These are phyloP conservation scores for Dittrichia graveolens DNA, from an alignment of 129 eudicot genomes.

Conservation along the genomic window DNA sequence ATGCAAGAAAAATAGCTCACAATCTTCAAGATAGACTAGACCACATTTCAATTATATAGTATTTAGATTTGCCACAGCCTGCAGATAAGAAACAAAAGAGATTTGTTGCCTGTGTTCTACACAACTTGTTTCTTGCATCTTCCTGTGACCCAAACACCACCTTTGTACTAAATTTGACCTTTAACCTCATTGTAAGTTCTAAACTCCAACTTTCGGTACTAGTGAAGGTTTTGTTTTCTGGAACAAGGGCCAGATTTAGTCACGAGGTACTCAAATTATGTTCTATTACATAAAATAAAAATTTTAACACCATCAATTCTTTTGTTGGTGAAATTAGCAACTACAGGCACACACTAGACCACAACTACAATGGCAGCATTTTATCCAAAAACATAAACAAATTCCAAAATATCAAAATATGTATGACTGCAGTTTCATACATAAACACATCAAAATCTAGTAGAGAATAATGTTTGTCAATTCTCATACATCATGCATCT, in stretches of 20 bases:
- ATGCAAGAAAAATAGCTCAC: neutral
- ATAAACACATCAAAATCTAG: neutral
- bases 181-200: neutral
- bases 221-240: neutral
- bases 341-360: slow-evolving; percentile 1
- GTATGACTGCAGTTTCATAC: neutral
- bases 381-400: neutral
- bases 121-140: neutral
- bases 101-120: no score
- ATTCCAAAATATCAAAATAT: neutral
- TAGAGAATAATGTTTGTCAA: neutral
- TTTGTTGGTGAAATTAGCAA: slow-evolving; percentile 3
- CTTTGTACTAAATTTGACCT: neutral
- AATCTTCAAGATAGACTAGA: no score
- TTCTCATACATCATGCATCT: neutral
- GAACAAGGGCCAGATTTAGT: neutral
- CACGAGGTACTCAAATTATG: neutral
- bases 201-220: neutral
- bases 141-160: neutral
- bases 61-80: no score
- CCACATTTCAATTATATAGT: no score
- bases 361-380: neutral
- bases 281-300: neutral
- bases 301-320: neutral
- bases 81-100: no score